phyloP scores from a whole-genome alignment of 768 basidiomycete species.

The Daedaleopsis sinensis region DNA sequence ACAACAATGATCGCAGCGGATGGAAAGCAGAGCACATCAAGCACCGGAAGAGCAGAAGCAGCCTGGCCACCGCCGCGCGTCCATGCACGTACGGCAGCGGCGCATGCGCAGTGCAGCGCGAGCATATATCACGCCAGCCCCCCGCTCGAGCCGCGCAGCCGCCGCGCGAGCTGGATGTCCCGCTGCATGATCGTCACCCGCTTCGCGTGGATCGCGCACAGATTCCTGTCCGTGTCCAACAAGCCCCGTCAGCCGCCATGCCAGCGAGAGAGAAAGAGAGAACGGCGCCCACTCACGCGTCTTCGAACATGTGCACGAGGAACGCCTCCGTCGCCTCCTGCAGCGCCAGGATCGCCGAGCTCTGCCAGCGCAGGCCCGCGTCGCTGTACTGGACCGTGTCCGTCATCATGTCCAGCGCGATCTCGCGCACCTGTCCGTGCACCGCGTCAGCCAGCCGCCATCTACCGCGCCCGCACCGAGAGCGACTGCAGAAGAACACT shows the following conservation, averaged over 20 bases:
- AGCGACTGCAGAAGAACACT: slow-evolving; percentile 34
- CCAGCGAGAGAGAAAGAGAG: background rate
- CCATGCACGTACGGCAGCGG: too few relatives aligned
- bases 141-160: slow-evolving; percentile 91
- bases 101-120: too few relatives aligned
- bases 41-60: background rate
- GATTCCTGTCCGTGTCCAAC: slow-evolving; percentile 58
- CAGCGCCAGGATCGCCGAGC: slow-evolving; percentile 87
- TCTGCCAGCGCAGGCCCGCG: slow-evolving; percentile 88
- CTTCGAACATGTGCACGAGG: slow-evolving; percentile 95
- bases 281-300: slow-evolving; percentile 74
- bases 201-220: slow-evolving; percentile 97
- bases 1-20: background rate
- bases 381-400: slow-evolving; percentile 65
- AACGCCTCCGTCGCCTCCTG: slow-evolving; percentile 98
- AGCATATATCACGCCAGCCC: slow-evolving; percentile 52
- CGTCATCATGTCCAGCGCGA: slow-evolving; percentile 88
- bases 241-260: background rate
- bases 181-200: slow-evolving; percentile 97
- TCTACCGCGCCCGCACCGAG: background rate
- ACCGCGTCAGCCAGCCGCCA: background rate
- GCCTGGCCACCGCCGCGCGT: background rate
- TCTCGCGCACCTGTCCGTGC: slow-evolving; percentile 82
- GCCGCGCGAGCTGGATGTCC: slow-evolving; percentile 94
- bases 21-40: background rate